These are phyloP conservation scores for Eremothecium coryli DNA, from an alignment of 1,139 yeast species.

Conservation along the genomic window DNA sequence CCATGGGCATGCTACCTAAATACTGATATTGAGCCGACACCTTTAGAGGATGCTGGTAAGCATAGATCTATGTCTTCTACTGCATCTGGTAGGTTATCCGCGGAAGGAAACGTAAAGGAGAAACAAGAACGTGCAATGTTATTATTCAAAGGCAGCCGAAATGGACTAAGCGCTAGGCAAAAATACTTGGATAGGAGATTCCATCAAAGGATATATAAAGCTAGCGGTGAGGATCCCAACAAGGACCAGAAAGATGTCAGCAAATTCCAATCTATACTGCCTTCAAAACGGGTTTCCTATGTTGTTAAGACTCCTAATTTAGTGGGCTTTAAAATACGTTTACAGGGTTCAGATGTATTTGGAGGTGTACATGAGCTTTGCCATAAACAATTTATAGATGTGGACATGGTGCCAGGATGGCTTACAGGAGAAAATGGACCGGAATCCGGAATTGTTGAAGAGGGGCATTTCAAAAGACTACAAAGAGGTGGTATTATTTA, in stretches of 20 bases:
- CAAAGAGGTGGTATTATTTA: conserved; percentile 10
- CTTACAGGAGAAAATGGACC: conserved; percentile 68
- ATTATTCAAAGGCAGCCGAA: conserved; percentile 47
- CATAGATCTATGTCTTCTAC: conserved; percentile 15
- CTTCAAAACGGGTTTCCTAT: conserved; percentile 19
- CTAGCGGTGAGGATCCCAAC: conserved; percentile 6
- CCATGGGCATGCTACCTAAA: conserved; percentile 67
- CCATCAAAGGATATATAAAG: conserved; percentile 16
- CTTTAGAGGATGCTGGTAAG: conserved; percentile 36
- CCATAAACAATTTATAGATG: conserved; percentile 43
- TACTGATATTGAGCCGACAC: conserved; percentile 51
- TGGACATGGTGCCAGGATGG: conserved; percentile 60
- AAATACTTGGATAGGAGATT: conserved; percentile 34
- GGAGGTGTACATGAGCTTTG: conserved; percentile 73
- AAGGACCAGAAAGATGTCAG: conserved; percentile 5
- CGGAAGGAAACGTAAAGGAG: conserved; percentile 25
- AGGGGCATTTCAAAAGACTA: conserved; percentile 34
- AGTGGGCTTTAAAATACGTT: conserved; percentile 37
- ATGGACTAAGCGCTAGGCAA: conserved; percentile 33
- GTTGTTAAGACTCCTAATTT: conserved; percentile 13
- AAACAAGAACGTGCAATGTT: conserved; percentile 35
- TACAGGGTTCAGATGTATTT: conserved; percentile 68
- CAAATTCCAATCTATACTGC: conserved; percentile 17
- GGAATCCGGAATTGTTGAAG: conserved; percentile 38
- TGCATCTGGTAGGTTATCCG: conserved; percentile 11